Evolutionary conservation across 257 asterid genomes (phyloP).

Genomic region (Salvia hispanica): DNA sequence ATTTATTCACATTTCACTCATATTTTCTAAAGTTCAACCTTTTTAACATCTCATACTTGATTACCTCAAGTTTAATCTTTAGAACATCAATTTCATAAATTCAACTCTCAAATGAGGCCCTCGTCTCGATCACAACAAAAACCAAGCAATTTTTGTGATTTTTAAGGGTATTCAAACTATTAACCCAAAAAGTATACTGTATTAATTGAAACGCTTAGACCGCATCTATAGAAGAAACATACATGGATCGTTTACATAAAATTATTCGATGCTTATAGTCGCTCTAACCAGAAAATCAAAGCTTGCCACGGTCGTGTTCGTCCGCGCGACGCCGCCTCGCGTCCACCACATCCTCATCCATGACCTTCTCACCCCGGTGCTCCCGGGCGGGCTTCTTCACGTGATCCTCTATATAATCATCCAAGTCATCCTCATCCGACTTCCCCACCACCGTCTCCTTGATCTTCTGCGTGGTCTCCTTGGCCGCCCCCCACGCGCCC

Average conservation of each 20-base stretch:
- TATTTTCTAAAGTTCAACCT: no score
- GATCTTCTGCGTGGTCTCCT: slow-evolving; percentile 49
- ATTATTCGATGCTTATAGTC: background rate
- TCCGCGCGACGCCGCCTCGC: slow-evolving; percentile 32
- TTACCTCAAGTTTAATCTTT: no score
- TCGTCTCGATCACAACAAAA: no score
- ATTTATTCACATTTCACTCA: no score
- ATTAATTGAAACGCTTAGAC: no score
- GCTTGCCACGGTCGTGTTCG: slow-evolving; percentile 12
- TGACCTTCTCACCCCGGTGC: slow-evolving; percentile 29
- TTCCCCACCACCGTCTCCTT: slow-evolving; percentile 78
- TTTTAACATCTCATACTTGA: no score
- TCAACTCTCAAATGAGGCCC: no score
- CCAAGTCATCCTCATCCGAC: slow-evolving; percentile 38
- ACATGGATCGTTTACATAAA: background rate
- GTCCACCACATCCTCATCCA: slow-evolving; percentile 55
- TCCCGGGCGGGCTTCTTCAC: slow-evolving; percentile 43
- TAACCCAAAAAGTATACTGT: no score
- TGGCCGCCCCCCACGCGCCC: slow-evolving; percentile 54
- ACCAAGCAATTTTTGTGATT: no score
- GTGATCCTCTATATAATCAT: slow-evolving; percentile 56
- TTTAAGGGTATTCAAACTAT: no score
- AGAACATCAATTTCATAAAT: no score
- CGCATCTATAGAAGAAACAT: no score
- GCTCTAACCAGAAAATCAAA: slow-evolving; percentile 9